A percentile compares a stretch with the other conserved stretches of the same genome.
Conservation (phyloP, 352 stramenopile species). For the Pythium dissotocum region DNA sequence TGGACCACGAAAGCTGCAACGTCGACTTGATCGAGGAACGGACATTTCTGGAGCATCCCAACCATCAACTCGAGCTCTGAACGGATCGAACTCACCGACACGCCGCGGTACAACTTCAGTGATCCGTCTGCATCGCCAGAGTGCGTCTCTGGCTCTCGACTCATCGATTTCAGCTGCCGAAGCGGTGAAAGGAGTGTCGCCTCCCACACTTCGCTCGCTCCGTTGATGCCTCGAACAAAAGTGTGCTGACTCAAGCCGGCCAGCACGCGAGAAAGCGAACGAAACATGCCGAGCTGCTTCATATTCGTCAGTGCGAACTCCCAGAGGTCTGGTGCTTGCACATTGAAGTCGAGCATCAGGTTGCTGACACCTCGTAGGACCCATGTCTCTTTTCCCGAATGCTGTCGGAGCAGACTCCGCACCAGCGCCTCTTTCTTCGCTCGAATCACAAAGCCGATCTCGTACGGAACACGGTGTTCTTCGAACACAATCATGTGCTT, state of each 20-base stretch:
- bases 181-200: constrained; percentile 31
- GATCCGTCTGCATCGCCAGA: not conserved
- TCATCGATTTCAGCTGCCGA: constrained; percentile 22
- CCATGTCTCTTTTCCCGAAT: constrained; percentile 21
- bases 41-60: constrained; percentile 38
- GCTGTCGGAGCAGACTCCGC: constrained; percentile 35
- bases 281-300: constrained; percentile 33
- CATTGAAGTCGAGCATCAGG: constrained; percentile 42
- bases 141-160: not conserved
- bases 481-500: constrained; percentile 42
- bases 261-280: constrained; percentile 32
- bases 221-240: constrained; percentile 30
- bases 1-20: constrained; percentile 35
- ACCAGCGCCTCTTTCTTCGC: constrained; percentile 39
- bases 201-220: constrained; percentile 29
- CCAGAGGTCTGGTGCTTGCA: constrained; percentile 37
- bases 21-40: constrained; percentile 45
- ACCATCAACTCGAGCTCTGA: constrained; percentile 34
- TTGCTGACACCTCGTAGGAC: constrained; percentile 27
- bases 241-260: constrained; percentile 23
- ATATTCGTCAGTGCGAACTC: constrained; percentile 31
- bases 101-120: not conserved
- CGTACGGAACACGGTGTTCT: constrained; percentile 38
- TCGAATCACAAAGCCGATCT: constrained; percentile 36
- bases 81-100: constrained; percentile 15